Percentiles rank a stretch among this genome's conserved stretches.
Conservation (phyloP, 2,329 filamentous ascomycete genomes). For the Fusarium solani-melongenae region DNA sequence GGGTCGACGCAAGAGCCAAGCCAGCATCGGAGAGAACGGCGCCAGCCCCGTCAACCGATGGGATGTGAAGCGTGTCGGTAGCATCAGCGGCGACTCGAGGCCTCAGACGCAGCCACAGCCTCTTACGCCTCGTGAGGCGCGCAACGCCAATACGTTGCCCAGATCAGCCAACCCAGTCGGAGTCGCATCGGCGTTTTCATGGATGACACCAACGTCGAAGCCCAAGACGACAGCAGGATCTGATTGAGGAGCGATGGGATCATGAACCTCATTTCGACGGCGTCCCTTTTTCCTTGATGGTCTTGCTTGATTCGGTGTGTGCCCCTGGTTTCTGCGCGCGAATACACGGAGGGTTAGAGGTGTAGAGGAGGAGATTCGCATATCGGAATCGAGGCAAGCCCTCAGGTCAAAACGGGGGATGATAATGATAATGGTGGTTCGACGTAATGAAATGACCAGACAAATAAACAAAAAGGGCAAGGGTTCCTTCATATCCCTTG, state of each 20-base stretch:
- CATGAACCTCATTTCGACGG: neutral
- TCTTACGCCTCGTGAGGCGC: conserved; percentile 49
- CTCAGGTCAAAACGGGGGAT: conserved; percentile 7
- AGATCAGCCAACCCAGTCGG: conserved; percentile 85
- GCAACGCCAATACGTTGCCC: conserved; percentile 56
- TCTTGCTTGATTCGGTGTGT: conserved; percentile 3
- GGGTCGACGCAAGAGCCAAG: conserved; percentile 66
- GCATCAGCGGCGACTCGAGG: conserved; percentile 54
- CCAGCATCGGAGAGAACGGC: conserved; percentile 46
- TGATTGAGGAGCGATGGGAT: conserved; percentile 16
- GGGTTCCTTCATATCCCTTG: neutral
- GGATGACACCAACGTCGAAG: conserved; percentile 74
- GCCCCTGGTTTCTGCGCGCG: neutral
- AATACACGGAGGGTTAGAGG: conserved; percentile 6
- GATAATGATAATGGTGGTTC: conserved; percentile 21
- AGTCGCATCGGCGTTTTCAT: conserved; percentile 92
- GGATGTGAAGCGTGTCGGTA: conserved; percentile 65
- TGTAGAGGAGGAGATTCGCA: conserved; percentile 32
- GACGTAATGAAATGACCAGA: conserved; percentile 25
- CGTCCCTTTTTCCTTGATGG: conserved; percentile 5
- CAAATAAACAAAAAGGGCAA: conserved; percentile 6
- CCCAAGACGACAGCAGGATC: conserved; percentile 49
- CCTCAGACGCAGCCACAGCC: conserved; percentile 46
- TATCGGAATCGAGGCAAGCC: neutral
- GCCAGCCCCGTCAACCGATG: conserved; percentile 54